A percentile compares a stretch with the other conserved stretches of the same genome.
phyloP scores from a whole-genome alignment of 257 asterid species.

The Nicotiana obtusifolia region DNA sequence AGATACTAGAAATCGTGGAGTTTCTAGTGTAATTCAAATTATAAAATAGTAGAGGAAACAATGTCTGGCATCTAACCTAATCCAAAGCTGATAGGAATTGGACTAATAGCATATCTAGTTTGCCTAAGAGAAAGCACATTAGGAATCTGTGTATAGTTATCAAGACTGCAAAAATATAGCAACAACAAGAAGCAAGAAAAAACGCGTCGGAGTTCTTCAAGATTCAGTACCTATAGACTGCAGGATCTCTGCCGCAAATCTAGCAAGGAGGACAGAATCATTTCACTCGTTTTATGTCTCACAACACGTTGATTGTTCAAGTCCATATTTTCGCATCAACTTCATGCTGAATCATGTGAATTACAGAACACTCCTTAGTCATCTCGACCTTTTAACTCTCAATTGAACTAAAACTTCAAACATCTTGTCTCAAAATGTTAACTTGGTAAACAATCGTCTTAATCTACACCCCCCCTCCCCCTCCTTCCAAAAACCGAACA shows the following conservation, averaged over 20 bases:
- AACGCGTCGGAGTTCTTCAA: neutral
- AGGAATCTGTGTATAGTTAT: neutral
- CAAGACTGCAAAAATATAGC: neutral
- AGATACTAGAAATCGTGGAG: neutral
- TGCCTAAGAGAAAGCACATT: neutral
- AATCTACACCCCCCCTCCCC: neutral
- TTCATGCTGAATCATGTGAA: neutral
- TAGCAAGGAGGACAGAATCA: neutral
- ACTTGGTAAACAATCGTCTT: neutral
- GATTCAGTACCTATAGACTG: neutral
- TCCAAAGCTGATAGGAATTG: neutral
- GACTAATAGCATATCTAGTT: neutral
- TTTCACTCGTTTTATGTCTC: neutral
- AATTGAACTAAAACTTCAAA: neutral
- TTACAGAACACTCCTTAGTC: neutral
- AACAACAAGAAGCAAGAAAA: neutral
- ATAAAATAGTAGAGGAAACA: neutral
- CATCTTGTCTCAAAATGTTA: neutral
- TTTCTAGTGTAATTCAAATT: neutral
- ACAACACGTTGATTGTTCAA: neutral
- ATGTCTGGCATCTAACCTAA: neutral
- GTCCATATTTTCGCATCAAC: neutral
- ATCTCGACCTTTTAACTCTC: neutral
- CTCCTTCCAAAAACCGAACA: neutral
- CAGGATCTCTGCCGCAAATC: too few relatives aligned